Evolutionary conservation across 2,329 filamentous ascomycete species (phyloP).

Genomic region (Ophiostoma sp.): DNA sequence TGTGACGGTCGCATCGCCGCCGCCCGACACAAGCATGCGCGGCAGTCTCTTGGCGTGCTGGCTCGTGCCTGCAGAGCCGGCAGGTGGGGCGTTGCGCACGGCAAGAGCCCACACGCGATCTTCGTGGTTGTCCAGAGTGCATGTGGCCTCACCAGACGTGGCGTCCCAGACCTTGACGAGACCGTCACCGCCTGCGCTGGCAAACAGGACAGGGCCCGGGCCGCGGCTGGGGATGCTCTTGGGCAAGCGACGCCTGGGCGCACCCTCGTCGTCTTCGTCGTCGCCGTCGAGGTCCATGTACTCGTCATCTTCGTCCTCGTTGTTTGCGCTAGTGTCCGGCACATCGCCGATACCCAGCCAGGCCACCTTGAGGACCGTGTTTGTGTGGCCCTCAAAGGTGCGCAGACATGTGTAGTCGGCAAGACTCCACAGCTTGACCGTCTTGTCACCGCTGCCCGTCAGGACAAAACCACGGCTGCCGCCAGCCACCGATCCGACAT

Average conservation of each 20-base stretch:
- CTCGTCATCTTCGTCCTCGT: constrained; percentile 39
- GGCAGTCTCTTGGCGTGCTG: neutral
- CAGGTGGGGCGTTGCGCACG: constrained; percentile 51
- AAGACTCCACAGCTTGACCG: constrained; percentile 89
- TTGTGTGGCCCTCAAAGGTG: constrained; percentile 93
- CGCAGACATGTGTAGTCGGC: constrained; percentile 86
- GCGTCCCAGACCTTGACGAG: constrained; percentile 96
- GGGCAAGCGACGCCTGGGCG: neutral
- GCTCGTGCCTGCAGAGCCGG: constrained; percentile 28
- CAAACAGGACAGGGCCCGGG: constrained; percentile 54
- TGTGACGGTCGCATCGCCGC: constrained; percentile 84
- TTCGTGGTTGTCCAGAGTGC: constrained; percentile 93
- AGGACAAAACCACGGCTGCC: constrained; percentile 67
- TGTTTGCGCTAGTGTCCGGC: constrained; percentile 38
- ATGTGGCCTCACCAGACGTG: constrained; percentile 74
- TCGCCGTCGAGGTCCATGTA: constrained; percentile 20
- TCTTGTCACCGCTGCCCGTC: constrained; percentile 94
- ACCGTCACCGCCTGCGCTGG: constrained; percentile 86
- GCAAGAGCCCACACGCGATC: constrained; percentile 91
- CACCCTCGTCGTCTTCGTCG: constrained; percentile 3
- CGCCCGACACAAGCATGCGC: constrained; percentile 77
- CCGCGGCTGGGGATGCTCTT: neutral
- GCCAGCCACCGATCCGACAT: constrained; percentile 65
- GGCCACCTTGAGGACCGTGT: constrained; percentile 87
- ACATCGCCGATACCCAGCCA: constrained; percentile 63